phyloP scores from a whole-genome alignment of 768 basidiomycete species.

The Nevesoporus exiguus region DNA sequence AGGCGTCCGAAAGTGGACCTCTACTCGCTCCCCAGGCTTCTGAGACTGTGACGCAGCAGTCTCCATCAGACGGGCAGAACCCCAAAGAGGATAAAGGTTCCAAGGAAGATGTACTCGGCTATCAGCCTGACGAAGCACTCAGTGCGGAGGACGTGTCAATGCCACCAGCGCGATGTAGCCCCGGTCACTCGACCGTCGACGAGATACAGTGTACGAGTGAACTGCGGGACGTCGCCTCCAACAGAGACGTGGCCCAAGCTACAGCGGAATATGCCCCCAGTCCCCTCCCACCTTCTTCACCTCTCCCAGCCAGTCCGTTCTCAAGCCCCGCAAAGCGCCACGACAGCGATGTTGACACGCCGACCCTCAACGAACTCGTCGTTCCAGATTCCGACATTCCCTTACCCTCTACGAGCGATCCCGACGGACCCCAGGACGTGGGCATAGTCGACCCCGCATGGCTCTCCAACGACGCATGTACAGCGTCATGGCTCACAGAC shows the following conservation, averaged over 20 bases:
- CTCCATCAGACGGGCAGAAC: not conserved
- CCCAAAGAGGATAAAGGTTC: slow-evolving; percentile 22
- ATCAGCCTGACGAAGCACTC: slow-evolving; percentile 39
- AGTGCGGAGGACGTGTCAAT: slow-evolving; percentile 45
- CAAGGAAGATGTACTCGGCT: slow-evolving; percentile 25
- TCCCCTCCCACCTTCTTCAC: slow-evolving; percentile 61
- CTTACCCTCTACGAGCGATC: slow-evolving; percentile 6
- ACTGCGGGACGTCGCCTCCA: slow-evolving; percentile 15
- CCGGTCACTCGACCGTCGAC: not conserved
- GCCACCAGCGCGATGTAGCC: slow-evolving; percentile 14
- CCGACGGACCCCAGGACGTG: not conserved
- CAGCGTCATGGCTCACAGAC: slow-evolving; percentile 12
- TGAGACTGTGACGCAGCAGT: not conserved
- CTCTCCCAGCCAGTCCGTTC: slow-evolving; percentile 52
- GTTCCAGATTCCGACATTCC: slow-evolving; percentile 16
- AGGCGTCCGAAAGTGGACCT: not conserved
- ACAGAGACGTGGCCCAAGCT: slow-evolving; percentile 20
- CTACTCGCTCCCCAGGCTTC: not conserved
- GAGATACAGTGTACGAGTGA: not conserved
- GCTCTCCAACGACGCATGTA: slow-evolving; percentile 14
- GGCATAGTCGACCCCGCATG: not conserved
- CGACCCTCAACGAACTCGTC: slow-evolving; percentile 18
- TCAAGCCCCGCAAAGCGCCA: slow-evolving; percentile 21
- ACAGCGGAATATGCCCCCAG: slow-evolving; percentile 35
- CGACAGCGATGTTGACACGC: not conserved